These are phyloP conservation scores for Kodamaea laetipori DNA, from an alignment of 805 yeast genomes.

Conservation along the genomic window DNA sequence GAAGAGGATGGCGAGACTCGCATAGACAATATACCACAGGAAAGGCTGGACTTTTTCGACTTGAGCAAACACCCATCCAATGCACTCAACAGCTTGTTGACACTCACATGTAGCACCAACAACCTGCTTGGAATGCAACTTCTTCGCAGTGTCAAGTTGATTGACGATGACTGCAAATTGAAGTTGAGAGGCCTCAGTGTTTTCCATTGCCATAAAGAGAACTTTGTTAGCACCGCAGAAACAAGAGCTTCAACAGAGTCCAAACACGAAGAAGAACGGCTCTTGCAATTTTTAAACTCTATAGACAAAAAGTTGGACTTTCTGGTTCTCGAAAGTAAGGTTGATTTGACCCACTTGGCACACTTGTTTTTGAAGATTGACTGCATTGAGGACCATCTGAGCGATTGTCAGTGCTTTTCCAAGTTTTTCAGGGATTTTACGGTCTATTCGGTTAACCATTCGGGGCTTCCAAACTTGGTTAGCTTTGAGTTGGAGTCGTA, in stretches of 20 bases:
- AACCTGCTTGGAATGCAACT: slow-evolving; percentile 34
- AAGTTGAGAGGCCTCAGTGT: slow-evolving; percentile 31
- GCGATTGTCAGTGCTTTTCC: slow-evolving; percentile 30
- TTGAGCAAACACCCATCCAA: slow-evolving; percentile 22
- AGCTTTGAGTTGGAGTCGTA: slow-evolving; percentile 33
- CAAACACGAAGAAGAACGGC: slow-evolving; percentile 6
- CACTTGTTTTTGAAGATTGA: slow-evolving; percentile 33
- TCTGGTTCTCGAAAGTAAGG: slow-evolving; percentile 22
- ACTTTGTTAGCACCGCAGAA: slow-evolving; percentile 11
- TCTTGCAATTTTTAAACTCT: slow-evolving; percentile 15
- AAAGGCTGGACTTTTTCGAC: slow-evolving; percentile 21
- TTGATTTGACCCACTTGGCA: slow-evolving; percentile 25
- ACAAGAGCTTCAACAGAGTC: neutral
- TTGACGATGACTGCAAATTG: slow-evolving; percentile 25
- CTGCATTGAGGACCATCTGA: slow-evolving; percentile 29
- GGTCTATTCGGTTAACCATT: slow-evolving; percentile 20
- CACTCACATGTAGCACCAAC: slow-evolving; percentile 36
- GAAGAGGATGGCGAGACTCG: no score
- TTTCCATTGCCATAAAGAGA: slow-evolving; percentile 36
- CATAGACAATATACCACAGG: no score
- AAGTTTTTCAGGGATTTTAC: slow-evolving; percentile 31
- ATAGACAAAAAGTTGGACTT: slow-evolving; percentile 26
- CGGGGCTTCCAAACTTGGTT: slow-evolving; percentile 33
- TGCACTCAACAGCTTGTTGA: slow-evolving; percentile 26
- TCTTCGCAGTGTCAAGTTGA: slow-evolving; percentile 24